phyloP scores from a whole-genome alignment of 306 rosid species.

The Acacia confusa region DNA sequence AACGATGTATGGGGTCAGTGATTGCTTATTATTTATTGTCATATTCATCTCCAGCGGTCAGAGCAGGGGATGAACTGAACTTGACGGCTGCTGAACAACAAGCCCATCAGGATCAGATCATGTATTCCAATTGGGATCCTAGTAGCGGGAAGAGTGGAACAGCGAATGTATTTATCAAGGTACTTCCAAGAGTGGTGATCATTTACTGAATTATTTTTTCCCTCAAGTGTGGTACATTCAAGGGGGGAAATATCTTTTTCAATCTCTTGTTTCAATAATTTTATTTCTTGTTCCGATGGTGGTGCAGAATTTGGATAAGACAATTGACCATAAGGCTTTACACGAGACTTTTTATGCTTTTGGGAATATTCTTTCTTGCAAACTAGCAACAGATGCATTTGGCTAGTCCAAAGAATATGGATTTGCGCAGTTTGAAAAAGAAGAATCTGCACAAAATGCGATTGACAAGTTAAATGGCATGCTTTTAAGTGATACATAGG shows the following conservation, averaged over 20 bases:
- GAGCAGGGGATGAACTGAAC: slow-evolving; percentile 47
- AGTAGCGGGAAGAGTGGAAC: slow-evolving; percentile 68
- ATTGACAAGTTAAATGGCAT: slow-evolving; percentile 66
- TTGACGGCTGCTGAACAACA: slow-evolving; percentile 67
- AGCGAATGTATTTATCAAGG: slow-evolving; percentile 69
- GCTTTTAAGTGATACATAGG: slow-evolving; percentile 70
- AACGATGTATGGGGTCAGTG: background rate
- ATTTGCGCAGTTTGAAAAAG: slow-evolving; percentile 69
- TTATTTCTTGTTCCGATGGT: background rate
- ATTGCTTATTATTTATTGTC: background rate
- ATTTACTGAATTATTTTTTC: background rate
- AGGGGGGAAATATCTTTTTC: background rate
- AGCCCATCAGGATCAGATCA: slow-evolving; percentile 49
- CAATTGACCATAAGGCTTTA: slow-evolving; percentile 67
- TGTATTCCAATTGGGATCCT: slow-evolving; percentile 77
- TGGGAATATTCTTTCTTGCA: slow-evolving; percentile 66
- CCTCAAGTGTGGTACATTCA: background rate
- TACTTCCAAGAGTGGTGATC: background rate
- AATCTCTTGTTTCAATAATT: background rate
- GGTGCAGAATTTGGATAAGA: slow-evolving; percentile 79
- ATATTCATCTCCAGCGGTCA: slow-evolving; percentile 37
- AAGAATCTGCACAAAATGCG: slow-evolving; percentile 68
- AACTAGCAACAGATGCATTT: slow-evolving; percentile 49
- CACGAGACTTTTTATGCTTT: slow-evolving; percentile 70
- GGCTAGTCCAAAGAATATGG: slow-evolving; percentile 64